Conservation (phyloP, 805 yeast genomes). For the Lachancea kluyveri region DNA sequence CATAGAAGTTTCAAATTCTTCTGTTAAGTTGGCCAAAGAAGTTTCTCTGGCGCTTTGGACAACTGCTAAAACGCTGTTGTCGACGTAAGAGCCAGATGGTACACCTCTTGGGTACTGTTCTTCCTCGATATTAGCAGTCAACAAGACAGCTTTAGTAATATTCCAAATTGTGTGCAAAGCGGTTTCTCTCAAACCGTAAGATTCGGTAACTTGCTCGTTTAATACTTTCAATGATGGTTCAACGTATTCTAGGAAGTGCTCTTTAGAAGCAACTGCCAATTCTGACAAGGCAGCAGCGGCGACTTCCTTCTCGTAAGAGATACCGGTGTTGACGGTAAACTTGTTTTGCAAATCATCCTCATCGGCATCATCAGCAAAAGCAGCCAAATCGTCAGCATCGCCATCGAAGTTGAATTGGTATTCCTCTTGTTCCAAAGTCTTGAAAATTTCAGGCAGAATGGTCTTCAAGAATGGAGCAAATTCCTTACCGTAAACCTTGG, state of each 20-base stretch:
- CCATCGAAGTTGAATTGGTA: conserved; percentile 57
- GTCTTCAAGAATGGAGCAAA: conserved; percentile 80
- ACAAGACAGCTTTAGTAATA: conserved; percentile 63
- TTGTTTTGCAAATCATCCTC: conserved; percentile 65
- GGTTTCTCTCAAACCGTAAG: conserved; percentile 87
- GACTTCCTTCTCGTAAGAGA: conserved; percentile 91
- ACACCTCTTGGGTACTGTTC: conserved; percentile 57
- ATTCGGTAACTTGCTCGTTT: conserved; percentile 69
- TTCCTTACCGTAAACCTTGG: conserved; percentile 88
- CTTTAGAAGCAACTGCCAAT: conserved; percentile 81
- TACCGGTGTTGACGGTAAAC: conserved; percentile 86
- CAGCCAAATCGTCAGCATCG: conserved; percentile 41
- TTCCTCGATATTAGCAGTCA: conserved; percentile 40
- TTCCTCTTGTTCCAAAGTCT: conserved; percentile 82
- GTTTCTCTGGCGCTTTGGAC: conserved; percentile 61
- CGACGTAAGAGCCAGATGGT: conserved; percentile 54
- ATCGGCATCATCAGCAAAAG: conserved; percentile 42
- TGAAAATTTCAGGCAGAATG: conserved; percentile 77
- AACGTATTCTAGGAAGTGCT: conserved; percentile 69
- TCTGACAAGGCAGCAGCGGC: conserved; percentile 89
- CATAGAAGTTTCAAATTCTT: conserved; percentile 80
- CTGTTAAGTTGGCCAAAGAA: conserved; percentile 56
- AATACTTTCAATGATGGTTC: conserved; percentile 61
- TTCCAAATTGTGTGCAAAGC: conserved; percentile 81
- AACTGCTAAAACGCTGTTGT: conserved; percentile 49